phyloP scores from a whole-genome alignment of 257 asterid genomes.

The Lycium ferocissimum region DNA sequence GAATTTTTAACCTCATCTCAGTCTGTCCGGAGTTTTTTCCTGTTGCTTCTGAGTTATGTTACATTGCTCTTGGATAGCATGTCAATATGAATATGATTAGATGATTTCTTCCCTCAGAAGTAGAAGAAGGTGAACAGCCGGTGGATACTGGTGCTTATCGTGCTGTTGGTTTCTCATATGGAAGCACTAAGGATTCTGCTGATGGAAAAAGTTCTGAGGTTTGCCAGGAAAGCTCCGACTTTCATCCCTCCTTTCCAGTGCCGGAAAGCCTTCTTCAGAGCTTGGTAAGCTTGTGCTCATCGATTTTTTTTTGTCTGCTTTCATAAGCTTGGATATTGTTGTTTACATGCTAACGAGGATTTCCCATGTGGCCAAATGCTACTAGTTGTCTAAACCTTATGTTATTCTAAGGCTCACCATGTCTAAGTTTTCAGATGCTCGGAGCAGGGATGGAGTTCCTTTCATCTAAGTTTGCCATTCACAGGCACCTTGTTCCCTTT shows the following conservation, averaged over 20 bases:
- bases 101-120: constrained; percentile 47
- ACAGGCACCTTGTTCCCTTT: constrained; percentile 88
- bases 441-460: constrained; percentile 86
- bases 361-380: constrained; percentile 57
- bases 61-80: neutral
- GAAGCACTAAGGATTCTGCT: constrained; percentile 51
- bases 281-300: constrained; percentile 73
- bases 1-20: constrained; percentile 19
- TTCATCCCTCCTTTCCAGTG: constrained; percentile 70
- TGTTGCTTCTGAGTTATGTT: neutral
- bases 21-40: neutral
- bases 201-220: constrained; percentile 54
- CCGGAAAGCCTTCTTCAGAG: constrained; percentile 65
- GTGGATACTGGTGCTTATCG: constrained; percentile 47
- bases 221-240: constrained; percentile 60
- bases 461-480: constrained; percentile 86
- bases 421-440: constrained; percentile 96
- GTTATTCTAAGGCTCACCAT: constrained; percentile 75
- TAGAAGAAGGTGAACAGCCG: constrained; percentile 59
- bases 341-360: constrained; percentile 52
- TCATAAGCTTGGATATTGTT: constrained; percentile 36
- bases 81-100: neutral
- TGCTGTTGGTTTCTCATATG: constrained; percentile 77
- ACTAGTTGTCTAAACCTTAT: constrained; percentile 56
- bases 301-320: constrained; percentile 31